Evolutionary conservation across 1,284 basidiomycete genomes (phyloP).

Genomic region (Ceratobasidium sp.): DNA sequence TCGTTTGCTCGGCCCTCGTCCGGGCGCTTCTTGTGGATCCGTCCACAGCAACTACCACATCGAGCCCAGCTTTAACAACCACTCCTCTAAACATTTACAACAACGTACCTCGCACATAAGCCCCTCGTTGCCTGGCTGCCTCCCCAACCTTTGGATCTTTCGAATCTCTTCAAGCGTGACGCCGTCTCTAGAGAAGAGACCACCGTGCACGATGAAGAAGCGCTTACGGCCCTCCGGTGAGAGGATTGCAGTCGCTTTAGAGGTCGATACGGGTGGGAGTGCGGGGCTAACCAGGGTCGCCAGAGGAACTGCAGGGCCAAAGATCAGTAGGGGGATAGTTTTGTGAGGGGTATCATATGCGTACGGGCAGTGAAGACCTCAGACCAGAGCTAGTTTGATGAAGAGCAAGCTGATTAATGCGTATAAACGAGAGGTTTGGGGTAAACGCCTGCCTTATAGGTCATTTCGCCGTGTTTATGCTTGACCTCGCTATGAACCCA

Average conservation of each 20-base stretch:
- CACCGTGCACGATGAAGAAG: conserved; percentile 97
- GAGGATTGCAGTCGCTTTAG: conserved; percentile 70
- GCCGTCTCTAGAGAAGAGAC: conserved; percentile 94
- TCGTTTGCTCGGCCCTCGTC: conserved; percentile 97
- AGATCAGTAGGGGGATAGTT: background rate
- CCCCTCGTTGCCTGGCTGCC: conserved; percentile 95
- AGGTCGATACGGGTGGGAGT: conserved; percentile 56
- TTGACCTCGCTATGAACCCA: conserved; percentile 76
- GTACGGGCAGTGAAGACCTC: conserved; percentile 90
- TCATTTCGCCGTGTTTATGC: conserved; percentile 93
- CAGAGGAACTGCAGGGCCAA: conserved; percentile 77
- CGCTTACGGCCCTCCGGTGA: conserved; percentile 88
- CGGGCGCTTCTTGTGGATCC: conserved; percentile 90
- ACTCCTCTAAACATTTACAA: background rate
- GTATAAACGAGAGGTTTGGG: background rate
- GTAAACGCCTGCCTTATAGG: conserved; percentile 74
- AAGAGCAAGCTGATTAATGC: conserved; percentile 15
- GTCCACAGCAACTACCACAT: conserved; percentile 82
- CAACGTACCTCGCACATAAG: conserved; percentile 81
- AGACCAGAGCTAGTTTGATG: conserved; percentile 80
- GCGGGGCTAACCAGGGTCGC: conserved; percentile 79
- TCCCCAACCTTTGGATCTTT: conserved; percentile 87
- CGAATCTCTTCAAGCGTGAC: conserved; percentile 94
- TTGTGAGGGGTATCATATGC: conserved; percentile 55
- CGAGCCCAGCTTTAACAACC: background rate